phyloP scores from a whole-genome alignment of 208 protist genomes.

The Entamoeba histolytica region DNA sequence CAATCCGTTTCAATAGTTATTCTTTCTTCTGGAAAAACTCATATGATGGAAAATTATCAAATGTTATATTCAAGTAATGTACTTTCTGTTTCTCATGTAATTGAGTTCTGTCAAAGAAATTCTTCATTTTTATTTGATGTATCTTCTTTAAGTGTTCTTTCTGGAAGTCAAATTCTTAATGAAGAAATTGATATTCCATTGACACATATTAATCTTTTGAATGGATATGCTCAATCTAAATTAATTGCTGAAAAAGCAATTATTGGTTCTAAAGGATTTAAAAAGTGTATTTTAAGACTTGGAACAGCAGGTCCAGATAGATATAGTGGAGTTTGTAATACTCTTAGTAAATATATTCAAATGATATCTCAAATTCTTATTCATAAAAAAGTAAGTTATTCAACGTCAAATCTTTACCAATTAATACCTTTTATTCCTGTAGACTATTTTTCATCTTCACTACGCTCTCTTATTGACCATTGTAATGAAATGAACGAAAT shows the following conservation, averaged over 20 bases:
- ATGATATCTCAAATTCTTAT: not conserved
- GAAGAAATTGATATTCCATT: not conserved
- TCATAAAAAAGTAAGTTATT: not conserved
- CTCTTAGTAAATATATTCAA: not conserved
- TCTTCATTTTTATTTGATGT: not conserved
- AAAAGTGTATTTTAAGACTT: not conserved
- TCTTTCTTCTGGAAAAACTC: not conserved
- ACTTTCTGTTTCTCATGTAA: not conserved
- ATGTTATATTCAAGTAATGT: not conserved
- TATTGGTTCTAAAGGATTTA: not conserved
- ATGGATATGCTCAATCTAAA: not conserved
- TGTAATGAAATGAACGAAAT: not conserved
- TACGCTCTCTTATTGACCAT: not conserved
- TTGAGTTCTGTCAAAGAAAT: not conserved
- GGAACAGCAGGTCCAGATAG: not conserved
- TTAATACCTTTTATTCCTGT: not conserved
- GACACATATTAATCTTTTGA: not conserved
- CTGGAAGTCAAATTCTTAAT: not conserved
- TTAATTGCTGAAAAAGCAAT: not conserved
- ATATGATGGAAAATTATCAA: not conserved
- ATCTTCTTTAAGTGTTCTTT: not conserved
- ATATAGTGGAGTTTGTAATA: not conserved
- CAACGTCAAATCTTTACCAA: not conserved
- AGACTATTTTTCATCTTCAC: not conserved
- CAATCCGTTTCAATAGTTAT: not conserved